phyloP scores from a whole-genome alignment of 805 yeast genomes.

The Nakazawaea populi region DNA sequence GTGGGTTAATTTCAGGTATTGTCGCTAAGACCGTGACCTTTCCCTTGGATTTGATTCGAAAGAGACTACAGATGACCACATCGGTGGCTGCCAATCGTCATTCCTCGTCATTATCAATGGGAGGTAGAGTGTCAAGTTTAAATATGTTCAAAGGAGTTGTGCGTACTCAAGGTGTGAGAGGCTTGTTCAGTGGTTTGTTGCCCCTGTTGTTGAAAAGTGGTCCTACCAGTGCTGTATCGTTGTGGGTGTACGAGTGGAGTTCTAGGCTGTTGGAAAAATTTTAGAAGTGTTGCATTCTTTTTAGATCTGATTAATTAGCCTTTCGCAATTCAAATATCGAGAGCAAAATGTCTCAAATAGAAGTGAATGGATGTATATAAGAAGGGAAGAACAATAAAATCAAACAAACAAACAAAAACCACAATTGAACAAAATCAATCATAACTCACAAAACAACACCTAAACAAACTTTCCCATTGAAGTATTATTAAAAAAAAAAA shows the following conservation, averaged over 20 bases:
- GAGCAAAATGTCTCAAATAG: too few relatives aligned
- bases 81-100: constrained; percentile 5
- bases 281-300: background rate
- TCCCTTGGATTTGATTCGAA: constrained; percentile 81
- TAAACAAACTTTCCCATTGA: background rate
- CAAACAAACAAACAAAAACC: too few relatives aligned
- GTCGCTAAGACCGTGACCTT: constrained; percentile 68
- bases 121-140: background rate
- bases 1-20: constrained; percentile 75
- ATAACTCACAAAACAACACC: too few relatives aligned
- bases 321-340: too few relatives aligned
- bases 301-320: too few relatives aligned
- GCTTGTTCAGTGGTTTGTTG: constrained; percentile 77
- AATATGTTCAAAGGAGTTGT: constrained; percentile 31
- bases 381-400: too few relatives aligned
- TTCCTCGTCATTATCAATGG: constrained; percentile 3
- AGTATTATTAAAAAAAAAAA: too few relatives aligned
- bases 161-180: constrained; percentile 51
- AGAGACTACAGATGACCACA: constrained; percentile 60
- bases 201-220: constrained; percentile 75
- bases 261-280: constrained; percentile 12
- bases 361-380: too few relatives aligned
- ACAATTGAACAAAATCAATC: too few relatives aligned
- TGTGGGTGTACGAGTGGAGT: constrained; percentile 26
- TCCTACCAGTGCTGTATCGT: constrained; percentile 51